Base-by-base conservation (phyloP, 2,329 filamentous ascomycete genomes). In the Chrysosporium queenslandicum region DNA sequence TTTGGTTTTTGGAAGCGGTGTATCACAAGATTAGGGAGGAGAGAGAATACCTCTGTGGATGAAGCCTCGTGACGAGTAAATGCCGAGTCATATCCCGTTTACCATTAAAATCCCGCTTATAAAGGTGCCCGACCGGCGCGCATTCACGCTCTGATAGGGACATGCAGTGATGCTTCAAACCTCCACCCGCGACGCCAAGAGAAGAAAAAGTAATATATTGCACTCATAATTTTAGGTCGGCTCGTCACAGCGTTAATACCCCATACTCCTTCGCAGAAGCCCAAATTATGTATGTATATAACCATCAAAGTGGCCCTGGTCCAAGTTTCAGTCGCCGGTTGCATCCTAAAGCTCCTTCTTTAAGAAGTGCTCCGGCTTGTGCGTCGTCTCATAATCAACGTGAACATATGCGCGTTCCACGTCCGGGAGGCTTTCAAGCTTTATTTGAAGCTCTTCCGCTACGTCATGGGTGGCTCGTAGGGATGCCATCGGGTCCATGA, bases 361-460 rank as follows among this genome's bases (percentile, higher is more conserved):
- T 65, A 80, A 67, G 57, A 78, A 82, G 66, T 84, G 90, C 73
- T 96, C 90, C 0, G 91, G 91, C 68, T 92, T 90, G 69, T 97
- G 92, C 16, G 85, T 89, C 3, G 90, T 96, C 73, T 97, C 92
- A 62, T 94, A 97, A 68, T 98, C 92, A 16, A 96, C 90, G 67
- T 98, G 92, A 18, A 97, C 92, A 66, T 96, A 97, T 0, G 89
- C 89, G 54, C 92, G 75, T 77, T 97, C 92, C 8, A 97, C 83
- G 65, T 95, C 85, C 0, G 92, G 91, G 57, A 98, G 70, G 53
- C 83, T 86, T 77, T 98, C 92, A 2, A 97, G 76, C 74, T 97
- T 97, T 57, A 86, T 86, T 75, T 98, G 92, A 61, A 98, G 75
- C 61, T 85, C 89, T 70, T 98, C 92, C 0, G 92, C 91, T 11